Evolutionary conservation across 2,329 filamentous ascomycete species (phyloP).

Genomic region (Arthroderma uncinatum): DNA sequence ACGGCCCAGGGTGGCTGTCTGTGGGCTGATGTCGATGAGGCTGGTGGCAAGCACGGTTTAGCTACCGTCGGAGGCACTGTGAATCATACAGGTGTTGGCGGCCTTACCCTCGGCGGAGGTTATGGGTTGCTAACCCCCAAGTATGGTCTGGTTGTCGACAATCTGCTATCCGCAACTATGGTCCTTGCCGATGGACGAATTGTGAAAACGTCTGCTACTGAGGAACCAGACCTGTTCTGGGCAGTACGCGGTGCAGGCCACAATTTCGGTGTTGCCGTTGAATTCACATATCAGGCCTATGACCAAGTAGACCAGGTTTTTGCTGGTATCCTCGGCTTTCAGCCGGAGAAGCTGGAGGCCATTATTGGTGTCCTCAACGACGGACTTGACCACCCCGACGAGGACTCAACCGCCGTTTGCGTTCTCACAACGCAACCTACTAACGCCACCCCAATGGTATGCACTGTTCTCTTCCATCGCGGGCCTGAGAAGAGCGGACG

Average conservation of each 20-base stretch:
- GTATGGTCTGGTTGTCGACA: constrained; percentile 46
- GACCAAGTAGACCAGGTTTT: constrained; percentile 26
- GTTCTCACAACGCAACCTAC: constrained; percentile 19
- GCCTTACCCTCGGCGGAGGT: constrained; percentile 47
- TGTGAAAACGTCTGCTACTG: constrained; percentile 29
- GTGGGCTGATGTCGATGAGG: constrained; percentile 46
- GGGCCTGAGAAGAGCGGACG: constrained; percentile 26
- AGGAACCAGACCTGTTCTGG: constrained; percentile 43
- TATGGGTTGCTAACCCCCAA: constrained; percentile 47
- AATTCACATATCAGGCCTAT: constrained; percentile 33
- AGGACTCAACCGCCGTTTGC: constrained; percentile 17
- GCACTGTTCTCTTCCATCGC: constrained; percentile 24
- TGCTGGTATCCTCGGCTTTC: constrained; percentile 23
- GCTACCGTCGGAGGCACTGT: constrained; percentile 53
- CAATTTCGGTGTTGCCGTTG: constrained; percentile 37
- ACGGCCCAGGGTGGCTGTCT: constrained; percentile 42
- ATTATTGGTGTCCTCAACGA: constrained; percentile 20
- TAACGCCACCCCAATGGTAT: constrained; percentile 16
- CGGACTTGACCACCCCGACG: constrained; percentile 14
- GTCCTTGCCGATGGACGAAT: constrained; percentile 34
- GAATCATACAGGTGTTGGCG: constrained; percentile 52
- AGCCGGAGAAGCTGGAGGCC: constrained; percentile 19
- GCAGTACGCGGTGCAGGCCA: constrained; percentile 36
- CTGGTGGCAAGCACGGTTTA: constrained; percentile 40
- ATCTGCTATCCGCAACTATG: constrained; percentile 32